Evolutionary conservation across 768 basidiomycete genomes (phyloP).

Genomic region (Xerocomus brunneocitrinus): DNA sequence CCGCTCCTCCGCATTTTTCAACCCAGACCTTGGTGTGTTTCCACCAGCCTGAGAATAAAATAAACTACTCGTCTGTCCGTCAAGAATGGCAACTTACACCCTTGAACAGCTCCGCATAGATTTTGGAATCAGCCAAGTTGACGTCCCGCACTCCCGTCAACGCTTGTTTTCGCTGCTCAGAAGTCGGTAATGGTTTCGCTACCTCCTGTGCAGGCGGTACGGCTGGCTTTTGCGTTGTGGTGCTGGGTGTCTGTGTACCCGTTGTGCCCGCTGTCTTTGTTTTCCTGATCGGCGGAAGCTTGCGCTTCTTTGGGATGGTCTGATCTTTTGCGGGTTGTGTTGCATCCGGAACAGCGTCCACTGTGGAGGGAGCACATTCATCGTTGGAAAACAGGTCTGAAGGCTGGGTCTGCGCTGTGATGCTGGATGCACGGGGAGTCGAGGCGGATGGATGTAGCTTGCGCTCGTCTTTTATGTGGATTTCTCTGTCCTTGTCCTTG

Average conservation of each 20-base stretch:
- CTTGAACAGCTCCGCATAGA: slow-evolving; percentile 66
- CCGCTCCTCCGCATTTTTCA: slow-evolving; percentile 61
- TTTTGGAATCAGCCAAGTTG: slow-evolving; percentile 54
- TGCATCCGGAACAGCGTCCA: slow-evolving; percentile 10
- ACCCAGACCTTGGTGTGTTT: slow-evolving; percentile 41
- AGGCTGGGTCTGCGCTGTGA: slow-evolving; percentile 31
- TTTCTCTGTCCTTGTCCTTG: slow-evolving; percentile 32
- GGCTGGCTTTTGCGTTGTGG: slow-evolving; percentile 23
- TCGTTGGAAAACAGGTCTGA: slow-evolving; percentile 31
- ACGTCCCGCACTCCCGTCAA: slow-evolving; percentile 51
- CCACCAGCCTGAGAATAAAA: slow-evolving; percentile 35
- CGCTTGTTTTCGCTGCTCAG: slow-evolving; percentile 37
- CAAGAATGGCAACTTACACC: slow-evolving; percentile 34
- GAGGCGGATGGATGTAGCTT: slow-evolving; percentile 21
- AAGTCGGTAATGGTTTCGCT: slow-evolving; percentile 27
- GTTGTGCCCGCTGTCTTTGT: slow-evolving; percentile 39
- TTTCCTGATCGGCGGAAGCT: slow-evolving; percentile 67
- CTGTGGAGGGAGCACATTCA: slow-evolving; percentile 7
- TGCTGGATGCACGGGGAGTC: slow-evolving; percentile 24
- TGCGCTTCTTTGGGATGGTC: slow-evolving; percentile 50
- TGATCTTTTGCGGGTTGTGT: slow-evolving; percentile 31
- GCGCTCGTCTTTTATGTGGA: slow-evolving; percentile 41
- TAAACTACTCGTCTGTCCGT: not conserved
- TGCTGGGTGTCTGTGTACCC: slow-evolving; percentile 21
- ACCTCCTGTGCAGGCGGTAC: slow-evolving; percentile 13